Conservation (phyloP, 1,284 basidiomycete genomes). For the Xerocomus nothofagi region DNA sequence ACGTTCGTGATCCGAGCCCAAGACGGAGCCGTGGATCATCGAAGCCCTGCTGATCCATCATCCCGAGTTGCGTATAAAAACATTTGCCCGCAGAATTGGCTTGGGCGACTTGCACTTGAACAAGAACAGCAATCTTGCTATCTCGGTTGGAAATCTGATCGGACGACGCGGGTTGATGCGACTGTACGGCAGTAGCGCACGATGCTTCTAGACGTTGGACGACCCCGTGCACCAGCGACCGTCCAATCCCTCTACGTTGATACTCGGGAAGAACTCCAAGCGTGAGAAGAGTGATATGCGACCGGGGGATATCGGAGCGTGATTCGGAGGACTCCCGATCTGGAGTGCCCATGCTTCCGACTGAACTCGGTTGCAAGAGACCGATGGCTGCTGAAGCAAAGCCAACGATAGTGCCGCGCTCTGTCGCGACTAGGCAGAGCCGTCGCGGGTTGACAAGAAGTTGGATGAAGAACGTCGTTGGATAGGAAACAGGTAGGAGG, state of each 20-base stretch:
- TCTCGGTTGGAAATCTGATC: neutral
- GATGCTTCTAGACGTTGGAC: conserved; percentile 26
- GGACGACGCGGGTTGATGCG: neutral
- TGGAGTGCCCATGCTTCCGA: neutral
- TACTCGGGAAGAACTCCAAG: conserved; percentile 53
- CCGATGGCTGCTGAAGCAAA: conserved; percentile 51
- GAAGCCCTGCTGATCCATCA: conserved; percentile 22
- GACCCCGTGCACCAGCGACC: conserved; percentile 45
- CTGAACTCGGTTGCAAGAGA: conserved; percentile 20
- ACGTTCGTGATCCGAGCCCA: conserved; percentile 20
- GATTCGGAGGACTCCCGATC: conserved; percentile 8
- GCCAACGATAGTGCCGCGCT: conserved; percentile 39
- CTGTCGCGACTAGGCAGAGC: conserved; percentile 50
- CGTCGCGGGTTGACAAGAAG: conserved; percentile 48
- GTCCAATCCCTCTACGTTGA: conserved; percentile 49
- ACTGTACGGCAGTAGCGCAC: neutral
- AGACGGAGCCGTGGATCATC: conserved; percentile 9
- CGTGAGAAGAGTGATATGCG: conserved; percentile 50
- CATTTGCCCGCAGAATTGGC: conserved; percentile 26
- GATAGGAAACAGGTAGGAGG: conserved; percentile 49
- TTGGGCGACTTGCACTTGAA: conserved; percentile 29
- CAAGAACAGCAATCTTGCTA: conserved; percentile 19
- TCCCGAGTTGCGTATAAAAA: conserved; percentile 32
- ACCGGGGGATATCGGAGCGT: conserved; percentile 30
- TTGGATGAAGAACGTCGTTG: conserved; percentile 53